Evolutionary conservation across 2,329 filamentous ascomycete genomes (phyloP), one percentile per base, ranked within the genome.

Genomic region (Cryphonectria japonica): DNA sequence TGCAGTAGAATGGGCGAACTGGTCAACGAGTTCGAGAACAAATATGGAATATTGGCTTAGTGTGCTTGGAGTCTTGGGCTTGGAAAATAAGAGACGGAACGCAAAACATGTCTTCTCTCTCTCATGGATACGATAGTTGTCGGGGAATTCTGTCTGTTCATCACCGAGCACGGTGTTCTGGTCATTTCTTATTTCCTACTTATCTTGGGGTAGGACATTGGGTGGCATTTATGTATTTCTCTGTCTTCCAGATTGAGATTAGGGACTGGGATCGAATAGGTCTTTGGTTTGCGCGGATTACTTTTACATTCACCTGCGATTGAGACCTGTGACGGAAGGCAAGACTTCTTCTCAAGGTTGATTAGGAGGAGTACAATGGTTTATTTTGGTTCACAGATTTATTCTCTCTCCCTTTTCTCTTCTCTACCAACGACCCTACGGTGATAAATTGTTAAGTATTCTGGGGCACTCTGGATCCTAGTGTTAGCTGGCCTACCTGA

Each of bases 1-100:
- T 91, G 73, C 85, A 88, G 77, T 90, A 80, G 34, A 64, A 16
- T 6, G 13, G n/a, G 29, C 6, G 39, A 32, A 65, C 29, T 19
- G 34, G 13, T 57, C 16, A 50, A 9, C 19, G 9, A n/a, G 22
- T 29, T 43, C 16, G 37, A 2, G 41, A 4, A 26, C 3, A 32
- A 34, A 50, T 4, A n/a, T 8, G 19, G 19, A 50, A n/a, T 3
- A 3, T n/a, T 50, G 46, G 46, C 46, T 50, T 13, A 26, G 60
- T 52, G 43, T 16, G 65, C 52, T 41, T 61, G 19, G 65, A 57
- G 52, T 59, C 37, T 11, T 32, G 50, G 52, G n/a, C 37, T 59
- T 67, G 22, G 43, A 66, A 66, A 54, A n/a, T 19, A 32, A 19
- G 62, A 64, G 62, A 34, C 22, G 29, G 46, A 26, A 37, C 34